These are phyloP conservation scores for Chalciporus chontae DNA, from an alignment of 768 basidiomycete species.

Conservation along the genomic window DNA sequence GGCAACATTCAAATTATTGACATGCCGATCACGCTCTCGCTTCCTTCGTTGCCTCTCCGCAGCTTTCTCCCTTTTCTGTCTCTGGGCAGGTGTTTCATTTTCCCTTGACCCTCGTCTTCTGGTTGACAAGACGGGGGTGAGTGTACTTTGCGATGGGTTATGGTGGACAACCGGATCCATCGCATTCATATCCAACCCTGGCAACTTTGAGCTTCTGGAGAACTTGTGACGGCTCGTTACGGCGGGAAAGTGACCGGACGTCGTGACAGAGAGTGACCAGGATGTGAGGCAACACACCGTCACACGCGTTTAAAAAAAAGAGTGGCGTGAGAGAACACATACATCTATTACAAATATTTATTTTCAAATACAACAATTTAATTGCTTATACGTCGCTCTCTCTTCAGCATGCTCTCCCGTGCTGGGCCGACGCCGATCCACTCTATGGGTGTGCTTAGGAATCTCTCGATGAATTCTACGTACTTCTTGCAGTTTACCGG, in stretches of 20 bases:
- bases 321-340: conserved; percentile 24
- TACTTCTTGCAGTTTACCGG: conserved; percentile 86
- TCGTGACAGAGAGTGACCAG: conserved; percentile 33
- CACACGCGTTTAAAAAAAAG: conserved; percentile 10
- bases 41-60: conserved; percentile 83
- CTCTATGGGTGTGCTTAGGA: conserved; percentile 67
- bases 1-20: conserved; percentile 38
- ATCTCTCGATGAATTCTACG: conserved; percentile 80
- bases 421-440: conserved; percentile 95
- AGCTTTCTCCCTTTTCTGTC: conserved; percentile 80
- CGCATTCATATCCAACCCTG: conserved; percentile 26
- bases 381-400: conserved; percentile 16
- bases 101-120: conserved; percentile 58
- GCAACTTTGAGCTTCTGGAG: conserved; percentile 17
- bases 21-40: conserved; percentile 63
- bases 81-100: conserved; percentile 70
- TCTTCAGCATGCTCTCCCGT: conserved; percentile 69
- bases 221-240: conserved; percentile 33
- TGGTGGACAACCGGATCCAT: conserved; percentile 35
- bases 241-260: conserved; percentile 32
- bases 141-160: conserved; percentile 30
- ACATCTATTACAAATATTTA: background rate
- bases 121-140: conserved; percentile 32
- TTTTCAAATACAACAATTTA: conserved; percentile 6
- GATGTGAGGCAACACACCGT: conserved; percentile 19